Conservation (phyloP, 768 basidiomycete species). For the Kwoniella europaea region DNA sequence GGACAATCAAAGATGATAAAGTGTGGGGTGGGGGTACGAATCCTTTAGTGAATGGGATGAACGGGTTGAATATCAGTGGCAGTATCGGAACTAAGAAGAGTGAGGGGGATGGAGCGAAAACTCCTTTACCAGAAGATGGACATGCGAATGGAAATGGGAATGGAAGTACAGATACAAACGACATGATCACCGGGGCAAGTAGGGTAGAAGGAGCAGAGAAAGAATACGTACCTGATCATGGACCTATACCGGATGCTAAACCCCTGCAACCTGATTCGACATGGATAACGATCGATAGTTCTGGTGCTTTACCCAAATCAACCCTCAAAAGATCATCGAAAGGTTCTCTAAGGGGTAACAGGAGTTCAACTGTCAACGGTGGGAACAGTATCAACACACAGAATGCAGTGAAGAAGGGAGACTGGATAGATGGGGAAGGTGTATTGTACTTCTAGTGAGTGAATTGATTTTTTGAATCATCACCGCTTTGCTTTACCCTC, state of each 20-base stretch:
- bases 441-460: conserved; percentile 56
- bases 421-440: conserved; percentile 53
- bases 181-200: neutral
- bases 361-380: neutral
- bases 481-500: too few species aligned
- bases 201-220: neutral
- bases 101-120: neutral
- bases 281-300: conserved; percentile 49
- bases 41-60: conserved; percentile 22
- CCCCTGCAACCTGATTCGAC: conserved; percentile 46
- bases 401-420: conserved; percentile 15
- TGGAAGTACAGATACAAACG: too few species aligned
- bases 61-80: conserved; percentile 22
- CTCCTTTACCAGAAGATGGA: neutral
- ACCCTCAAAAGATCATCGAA: conserved; percentile 14
- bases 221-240: conserved; percentile 16
- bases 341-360: neutral
- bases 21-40: conserved; percentile 20
- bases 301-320: conserved; percentile 13
- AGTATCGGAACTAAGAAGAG: neutral
- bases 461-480: too few species aligned
- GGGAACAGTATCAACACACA: neutral
- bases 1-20: conserved; percentile 3
- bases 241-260: conserved; percentile 27
- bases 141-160: neutral